Evolutionary conservation across 1,284 basidiomycete species (phyloP).

Genomic region (Ganoderma meredithae): DNA sequence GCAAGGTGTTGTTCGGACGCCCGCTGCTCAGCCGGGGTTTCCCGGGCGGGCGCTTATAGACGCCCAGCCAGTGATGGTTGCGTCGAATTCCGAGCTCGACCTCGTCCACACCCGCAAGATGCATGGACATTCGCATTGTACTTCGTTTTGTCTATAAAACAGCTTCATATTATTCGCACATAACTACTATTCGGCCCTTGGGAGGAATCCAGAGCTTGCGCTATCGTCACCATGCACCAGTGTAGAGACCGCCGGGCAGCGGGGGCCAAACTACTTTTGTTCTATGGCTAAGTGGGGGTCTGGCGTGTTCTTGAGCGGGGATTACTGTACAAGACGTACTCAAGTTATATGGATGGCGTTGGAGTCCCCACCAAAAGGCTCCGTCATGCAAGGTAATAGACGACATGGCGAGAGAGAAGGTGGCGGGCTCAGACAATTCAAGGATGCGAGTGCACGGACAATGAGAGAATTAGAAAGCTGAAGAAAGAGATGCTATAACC

Average conservation of each 20-base stretch:
- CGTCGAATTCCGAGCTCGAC: constrained; percentile 13
- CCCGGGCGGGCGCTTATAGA: constrained; percentile 23
- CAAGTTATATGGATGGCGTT: no score
- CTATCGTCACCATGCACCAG: no score
- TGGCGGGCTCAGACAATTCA: background rate
- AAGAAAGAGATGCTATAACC: background rate
- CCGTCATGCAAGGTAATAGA: background rate
- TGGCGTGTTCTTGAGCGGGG: no score
- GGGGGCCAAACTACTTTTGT: no score
- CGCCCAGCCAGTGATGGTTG: constrained; percentile 19
- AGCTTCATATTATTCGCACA: background rate
- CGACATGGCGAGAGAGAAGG: background rate
- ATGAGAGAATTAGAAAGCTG: background rate
- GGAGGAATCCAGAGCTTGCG: background rate
- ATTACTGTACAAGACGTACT: no score
- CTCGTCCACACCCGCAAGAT: background rate
- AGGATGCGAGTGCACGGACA: background rate
- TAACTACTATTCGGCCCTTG: background rate
- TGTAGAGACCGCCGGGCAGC: no score
- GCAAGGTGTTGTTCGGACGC: constrained; percentile 35
- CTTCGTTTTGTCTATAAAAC: background rate
- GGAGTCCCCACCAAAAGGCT: background rate
- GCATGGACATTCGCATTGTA: background rate
- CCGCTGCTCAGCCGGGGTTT: constrained; percentile 29
- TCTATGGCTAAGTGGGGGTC: no score